Base-by-base conservation (phyloP, 306 rosid species). In the Lathyrus sativus region DNA sequence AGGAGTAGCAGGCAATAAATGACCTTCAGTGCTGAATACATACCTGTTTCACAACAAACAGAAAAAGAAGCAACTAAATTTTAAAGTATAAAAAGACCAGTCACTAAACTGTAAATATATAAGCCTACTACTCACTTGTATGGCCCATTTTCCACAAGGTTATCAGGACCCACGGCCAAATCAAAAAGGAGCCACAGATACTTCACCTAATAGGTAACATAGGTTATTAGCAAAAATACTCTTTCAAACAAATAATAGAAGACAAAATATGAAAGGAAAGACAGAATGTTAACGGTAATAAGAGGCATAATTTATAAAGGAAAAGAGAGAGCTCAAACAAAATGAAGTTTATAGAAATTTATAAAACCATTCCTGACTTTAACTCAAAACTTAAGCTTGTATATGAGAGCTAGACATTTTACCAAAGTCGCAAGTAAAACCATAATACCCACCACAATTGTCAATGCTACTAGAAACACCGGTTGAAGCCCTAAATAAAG, bases 171-270 rank as follows among this genome's bases (percentile, higher is more conserved):
- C 62, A 70, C 95, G 12, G 98, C 98, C 80, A 93, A 78, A 84
- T 93, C 98, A 71, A 93, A 93, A 66, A 93, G 98, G 73, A 93
- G 98, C 98, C 98, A 93, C 79, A 93, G 77, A 79, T 93, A 93
- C 79, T 93, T 93, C 62, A 93, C 90, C 98, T 93, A 68, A 80
- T 67, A 66, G 38, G 42, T 46, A 69, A 59, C 45, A 76, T 33
- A 64, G 62, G 6, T 38, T 69, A 78, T 73, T 58, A 83, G 70
- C 43, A 59, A 66, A 39, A 42, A 6, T 53, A 65, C 37, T 66
- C 37, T 44, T 62, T 22, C 38, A 59, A 54, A 75, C 14, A 69
- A 43, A 10, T 24, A 62, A 72, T 5, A 56, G 76, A 57, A 1
- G 18, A 54, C 24, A 57, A 78, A 44, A 41, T n/a, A 62, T 42